Percentiles rank a stretch among this genome's conserved stretches.
phyloP scores from a whole-genome alignment of 2,329 filamentous ascomycete genomes.

The Diaporthe sp. region DNA sequence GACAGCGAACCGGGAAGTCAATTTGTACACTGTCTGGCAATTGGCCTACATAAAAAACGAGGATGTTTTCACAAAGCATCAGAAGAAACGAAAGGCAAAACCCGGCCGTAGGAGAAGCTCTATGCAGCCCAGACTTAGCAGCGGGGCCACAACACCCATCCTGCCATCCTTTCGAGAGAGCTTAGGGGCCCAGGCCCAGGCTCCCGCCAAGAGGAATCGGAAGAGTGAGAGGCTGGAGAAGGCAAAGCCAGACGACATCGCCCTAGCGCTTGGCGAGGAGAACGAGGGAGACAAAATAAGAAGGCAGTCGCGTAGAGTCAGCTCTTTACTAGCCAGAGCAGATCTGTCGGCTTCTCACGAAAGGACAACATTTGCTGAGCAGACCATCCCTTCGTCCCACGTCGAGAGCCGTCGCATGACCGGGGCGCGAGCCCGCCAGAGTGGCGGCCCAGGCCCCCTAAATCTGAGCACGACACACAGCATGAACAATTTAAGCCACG shows the following conservation, averaged over 20 bases:
- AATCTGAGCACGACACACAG: slow-evolving; percentile 46
- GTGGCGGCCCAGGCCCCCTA: slow-evolving; percentile 55
- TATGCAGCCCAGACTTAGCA: slow-evolving; percentile 77
- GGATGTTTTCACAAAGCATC: slow-evolving; percentile 64
- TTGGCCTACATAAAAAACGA: slow-evolving; percentile 82
- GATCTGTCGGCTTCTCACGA: slow-evolving; percentile 91
- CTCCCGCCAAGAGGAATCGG: slow-evolving; percentile 67
- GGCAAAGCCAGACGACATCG: slow-evolving; percentile 68
- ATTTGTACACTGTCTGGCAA: slow-evolving; percentile 87
- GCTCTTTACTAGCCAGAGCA: slow-evolving; percentile 88
- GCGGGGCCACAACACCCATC: slow-evolving; percentile 84
- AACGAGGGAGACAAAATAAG: slow-evolving; percentile 66
- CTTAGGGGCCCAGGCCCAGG: slow-evolving; percentile 68
- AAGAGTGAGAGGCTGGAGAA: slow-evolving; percentile 66
- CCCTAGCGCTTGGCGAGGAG: slow-evolving; percentile 80
- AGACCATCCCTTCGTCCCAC: slow-evolving; percentile 58
- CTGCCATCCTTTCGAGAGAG: slow-evolving; percentile 79
- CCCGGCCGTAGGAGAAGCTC: slow-evolving; percentile 70
- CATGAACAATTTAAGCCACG: slow-evolving; percentile 73
- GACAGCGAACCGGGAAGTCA: slow-evolving; percentile 83
- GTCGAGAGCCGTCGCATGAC: slow-evolving; percentile 72
- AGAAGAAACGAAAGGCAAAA: slow-evolving; percentile 61
- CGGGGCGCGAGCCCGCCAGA: slow-evolving; percentile 75
- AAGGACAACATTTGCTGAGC: slow-evolving; percentile 82
- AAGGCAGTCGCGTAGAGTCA: slow-evolving; percentile 82